Percentiles rank a stretch among this genome's conserved stretches.
Evolutionary conservation across 768 basidiomycete species (phyloP).

Genomic region (Pisolithus tinctorius): DNA sequence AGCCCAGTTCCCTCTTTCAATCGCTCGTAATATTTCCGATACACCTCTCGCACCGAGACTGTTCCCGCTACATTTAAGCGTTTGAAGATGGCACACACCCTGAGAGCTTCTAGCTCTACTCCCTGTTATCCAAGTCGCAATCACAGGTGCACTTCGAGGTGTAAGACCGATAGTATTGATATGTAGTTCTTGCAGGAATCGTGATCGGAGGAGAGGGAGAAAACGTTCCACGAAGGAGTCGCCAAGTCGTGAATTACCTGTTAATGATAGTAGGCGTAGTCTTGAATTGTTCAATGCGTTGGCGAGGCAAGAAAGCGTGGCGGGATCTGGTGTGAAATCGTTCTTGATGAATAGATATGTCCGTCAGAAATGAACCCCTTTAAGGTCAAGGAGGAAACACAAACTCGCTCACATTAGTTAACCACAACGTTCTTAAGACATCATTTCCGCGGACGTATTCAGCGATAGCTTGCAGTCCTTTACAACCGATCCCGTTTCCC

Average conservation of each 20-base stretch:
- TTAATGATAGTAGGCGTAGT: slow-evolving; percentile 44
- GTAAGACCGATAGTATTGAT: slow-evolving; percentile 45
- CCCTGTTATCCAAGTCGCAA: slow-evolving; percentile 47
- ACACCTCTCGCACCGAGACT: slow-evolving; percentile 42
- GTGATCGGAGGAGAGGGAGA: slow-evolving; percentile 42
- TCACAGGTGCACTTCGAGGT: slow-evolving; percentile 32
- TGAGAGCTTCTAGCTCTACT: slow-evolving; percentile 3
- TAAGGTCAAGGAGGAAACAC: background rate
- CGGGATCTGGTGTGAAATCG: slow-evolving; percentile 31
- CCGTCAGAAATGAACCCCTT: background rate
- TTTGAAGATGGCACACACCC: slow-evolving; percentile 36
- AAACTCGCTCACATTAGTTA: slow-evolving; percentile 45
- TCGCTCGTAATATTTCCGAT: slow-evolving; percentile 39
- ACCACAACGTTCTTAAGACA: slow-evolving; percentile 37
- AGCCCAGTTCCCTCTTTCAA: slow-evolving; percentile 43
- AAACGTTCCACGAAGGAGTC: slow-evolving; percentile 46
- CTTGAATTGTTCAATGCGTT: slow-evolving; percentile 47
- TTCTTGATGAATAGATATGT: slow-evolving; percentile 31
- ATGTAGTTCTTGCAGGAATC: slow-evolving; percentile 44
- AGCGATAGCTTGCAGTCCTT: slow-evolving; percentile 44
- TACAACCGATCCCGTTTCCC: slow-evolving; percentile 46
- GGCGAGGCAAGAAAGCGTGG: slow-evolving; percentile 34
- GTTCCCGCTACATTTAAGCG: slow-evolving; percentile 54
- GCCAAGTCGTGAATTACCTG: slow-evolving; percentile 40
- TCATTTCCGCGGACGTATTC: slow-evolving; percentile 44